These are phyloP conservation scores for Bjerkandera adusta DNA, from an alignment of 1,284 basidiomycete species.

Conservation along the genomic window DNA sequence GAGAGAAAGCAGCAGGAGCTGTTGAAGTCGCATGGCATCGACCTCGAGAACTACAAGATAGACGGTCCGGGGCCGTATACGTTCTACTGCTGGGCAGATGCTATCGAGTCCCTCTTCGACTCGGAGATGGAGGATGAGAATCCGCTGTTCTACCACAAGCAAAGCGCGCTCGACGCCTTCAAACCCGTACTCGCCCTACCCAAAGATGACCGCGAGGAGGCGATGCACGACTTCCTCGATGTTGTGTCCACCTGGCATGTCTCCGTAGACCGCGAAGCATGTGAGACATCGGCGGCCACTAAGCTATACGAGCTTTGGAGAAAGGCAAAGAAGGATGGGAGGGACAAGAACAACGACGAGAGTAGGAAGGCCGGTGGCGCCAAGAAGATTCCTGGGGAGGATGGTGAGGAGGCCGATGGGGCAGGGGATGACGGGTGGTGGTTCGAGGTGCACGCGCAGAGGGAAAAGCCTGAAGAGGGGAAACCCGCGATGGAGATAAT, in stretches of 20 bases:
- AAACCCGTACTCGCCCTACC: not conserved
- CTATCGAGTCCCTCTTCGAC: conserved; percentile 1
- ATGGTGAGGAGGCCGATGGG: not conserved
- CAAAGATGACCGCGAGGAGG: not conserved
- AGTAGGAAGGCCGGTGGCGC: too few relatives aligned
- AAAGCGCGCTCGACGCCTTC: conserved; percentile 1
- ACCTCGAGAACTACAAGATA: conserved; percentile 1
- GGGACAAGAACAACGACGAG: not conserved
- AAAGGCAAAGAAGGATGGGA: not conserved
- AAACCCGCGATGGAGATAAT: conserved; percentile 3
- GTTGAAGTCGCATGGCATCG: too few relatives aligned
- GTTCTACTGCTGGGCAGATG: conserved; percentile 10
- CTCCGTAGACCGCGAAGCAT: not conserved
- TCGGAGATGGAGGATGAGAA: not conserved
- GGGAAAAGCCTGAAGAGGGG: conserved; percentile 4
- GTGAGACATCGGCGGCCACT: not conserved
- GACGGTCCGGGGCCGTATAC: conserved; percentile 7
- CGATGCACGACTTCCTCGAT: not conserved
- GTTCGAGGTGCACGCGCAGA: conserved; percentile 10
- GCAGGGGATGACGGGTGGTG: conserved; percentile 5
- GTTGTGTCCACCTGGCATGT: not conserved
- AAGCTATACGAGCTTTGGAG: not conserved
- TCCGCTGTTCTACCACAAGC: conserved; percentile 4
- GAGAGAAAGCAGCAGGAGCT: too few relatives aligned
- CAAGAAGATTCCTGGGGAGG: too few relatives aligned